A percentile compares a stretch with the other conserved stretches of the same genome.
Evolutionary conservation across 305 asterid species (phyloP).

Genomic region (Fraxinus sp.): DNA sequence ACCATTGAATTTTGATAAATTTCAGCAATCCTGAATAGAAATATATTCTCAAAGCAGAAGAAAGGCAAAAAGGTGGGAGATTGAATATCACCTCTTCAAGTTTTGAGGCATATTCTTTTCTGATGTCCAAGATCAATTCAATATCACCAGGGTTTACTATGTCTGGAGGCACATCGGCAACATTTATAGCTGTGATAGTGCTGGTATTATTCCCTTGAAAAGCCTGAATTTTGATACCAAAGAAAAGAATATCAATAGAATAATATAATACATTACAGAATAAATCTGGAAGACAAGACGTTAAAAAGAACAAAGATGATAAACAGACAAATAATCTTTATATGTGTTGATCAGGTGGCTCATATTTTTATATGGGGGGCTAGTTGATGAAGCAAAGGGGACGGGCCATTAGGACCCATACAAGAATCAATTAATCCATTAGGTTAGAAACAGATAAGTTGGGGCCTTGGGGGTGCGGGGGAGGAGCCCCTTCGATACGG

Average conservation of each 20-base stretch:
- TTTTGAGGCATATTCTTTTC: slow-evolving; percentile 67
- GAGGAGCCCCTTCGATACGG: background rate
- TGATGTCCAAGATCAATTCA: slow-evolving; percentile 59
- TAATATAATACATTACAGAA: slow-evolving; percentile 1
- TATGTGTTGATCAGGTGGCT: background rate
- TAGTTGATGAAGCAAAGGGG: background rate
- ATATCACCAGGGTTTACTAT: slow-evolving; percentile 47
- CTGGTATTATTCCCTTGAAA: slow-evolving; percentile 44
- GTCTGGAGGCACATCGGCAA: slow-evolving; percentile 46
- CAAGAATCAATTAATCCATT: background rate
- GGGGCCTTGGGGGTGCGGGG: background rate
- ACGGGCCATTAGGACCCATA: background rate
- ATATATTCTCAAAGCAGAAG: background rate
- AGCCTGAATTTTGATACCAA: slow-evolving; percentile 40
- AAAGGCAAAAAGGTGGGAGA: background rate
- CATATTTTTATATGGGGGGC: background rate
- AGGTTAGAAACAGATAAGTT: background rate
- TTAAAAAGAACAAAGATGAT: background rate
- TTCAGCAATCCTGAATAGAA: background rate
- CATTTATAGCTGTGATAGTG: slow-evolving; percentile 29
- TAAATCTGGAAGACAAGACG: slow-evolving; percentile 19
- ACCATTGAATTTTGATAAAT: slow-evolving; percentile 25
- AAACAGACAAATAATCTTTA: background rate
- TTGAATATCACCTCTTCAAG: slow-evolving; percentile 60
- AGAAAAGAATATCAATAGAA: slow-evolving; percentile 11